Evolutionary conservation across 768 basidiomycete species (phyloP).

Genomic region (Rhodotorula kratochvilovae): DNA sequence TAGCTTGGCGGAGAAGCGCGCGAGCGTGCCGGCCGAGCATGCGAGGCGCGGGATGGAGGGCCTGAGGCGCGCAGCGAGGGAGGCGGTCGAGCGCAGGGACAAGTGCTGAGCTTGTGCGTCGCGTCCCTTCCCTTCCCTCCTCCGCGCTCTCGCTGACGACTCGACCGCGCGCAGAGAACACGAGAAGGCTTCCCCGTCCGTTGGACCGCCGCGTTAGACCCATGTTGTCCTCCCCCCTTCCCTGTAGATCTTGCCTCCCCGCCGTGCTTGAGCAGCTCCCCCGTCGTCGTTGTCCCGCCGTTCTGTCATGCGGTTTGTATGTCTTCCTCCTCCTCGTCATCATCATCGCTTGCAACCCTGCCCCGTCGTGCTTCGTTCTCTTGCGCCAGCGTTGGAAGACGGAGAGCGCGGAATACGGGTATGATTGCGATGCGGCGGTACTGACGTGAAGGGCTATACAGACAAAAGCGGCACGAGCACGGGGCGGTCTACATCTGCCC

Average conservation of each 20-base stretch:
- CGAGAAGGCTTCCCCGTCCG: neutral
- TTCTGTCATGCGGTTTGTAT: neutral
- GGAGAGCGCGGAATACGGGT: no score
- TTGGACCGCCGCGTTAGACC: no score
- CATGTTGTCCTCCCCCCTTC: no score
- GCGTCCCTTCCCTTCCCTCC: neutral
- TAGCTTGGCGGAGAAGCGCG: conserved; percentile 38
- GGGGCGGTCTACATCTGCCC: conserved; percentile 37
- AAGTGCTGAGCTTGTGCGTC: neutral
- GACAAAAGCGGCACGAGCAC: no score
- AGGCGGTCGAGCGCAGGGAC: conserved; percentile 8
- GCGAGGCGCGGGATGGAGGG: conserved; percentile 30
- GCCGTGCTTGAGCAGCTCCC: neutral
- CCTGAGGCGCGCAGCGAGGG: neutral
- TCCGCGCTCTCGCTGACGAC: neutral
- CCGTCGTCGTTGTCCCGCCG: neutral
- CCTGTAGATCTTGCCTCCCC: no score
- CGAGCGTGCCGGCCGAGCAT: conserved; percentile 28
- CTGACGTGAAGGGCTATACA: neutral
- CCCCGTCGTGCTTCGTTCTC: no score
- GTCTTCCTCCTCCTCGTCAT: neutral
- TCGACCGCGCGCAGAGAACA: neutral
- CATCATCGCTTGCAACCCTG: no score
- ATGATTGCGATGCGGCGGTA: neutral
- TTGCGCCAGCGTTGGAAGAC: no score